These are phyloP conservation scores for Vanrija sp. DNA, from an alignment of 1,284 basidiomycete genomes.

Conservation along the genomic window DNA sequence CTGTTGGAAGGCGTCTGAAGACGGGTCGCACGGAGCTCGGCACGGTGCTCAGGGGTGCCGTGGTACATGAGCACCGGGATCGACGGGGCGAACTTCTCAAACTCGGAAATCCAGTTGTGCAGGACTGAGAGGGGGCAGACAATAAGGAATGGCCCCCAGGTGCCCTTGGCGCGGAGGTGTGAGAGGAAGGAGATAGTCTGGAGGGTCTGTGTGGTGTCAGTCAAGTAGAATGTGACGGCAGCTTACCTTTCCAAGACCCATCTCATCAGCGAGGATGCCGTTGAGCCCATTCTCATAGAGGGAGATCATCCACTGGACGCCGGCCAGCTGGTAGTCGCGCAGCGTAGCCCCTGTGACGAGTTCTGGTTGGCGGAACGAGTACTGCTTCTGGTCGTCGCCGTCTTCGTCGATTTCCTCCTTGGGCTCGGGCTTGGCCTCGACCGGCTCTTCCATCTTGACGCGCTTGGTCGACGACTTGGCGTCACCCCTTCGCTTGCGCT, in stretches of 20 bases:
- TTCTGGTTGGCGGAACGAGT: constrained; percentile 61
- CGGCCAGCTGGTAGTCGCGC: constrained; percentile 89
- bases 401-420: neutral
- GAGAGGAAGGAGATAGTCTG: constrained; percentile 92
- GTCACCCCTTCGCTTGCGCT: neutral
- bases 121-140: constrained; percentile 89
- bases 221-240: neutral
- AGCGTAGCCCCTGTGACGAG: constrained; percentile 79
- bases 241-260: constrained; percentile 80
- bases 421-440: neutral
- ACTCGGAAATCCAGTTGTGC: constrained; percentile 89
- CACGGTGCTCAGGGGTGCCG: constrained; percentile 71
- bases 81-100: constrained; percentile 71
- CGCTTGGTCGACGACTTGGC: constrained; percentile 19
- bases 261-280: constrained; percentile 78
- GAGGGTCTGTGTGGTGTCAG: constrained; percentile 60
- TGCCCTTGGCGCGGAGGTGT: constrained; percentile 71
- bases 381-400: constrained; percentile 26
- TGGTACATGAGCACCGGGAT: constrained; percentile 77
- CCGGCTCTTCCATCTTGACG: constrained; percentile 20
- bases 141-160: constrained; percentile 76
- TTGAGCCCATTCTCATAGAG: constrained; percentile 91
- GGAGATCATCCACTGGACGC: constrained; percentile 93
- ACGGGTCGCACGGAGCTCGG: constrained; percentile 62
- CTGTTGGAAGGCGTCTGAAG: constrained; percentile 30